Conservation (phyloP, 495 filamentous ascomycete species). For the Chaetomidium leptoderma region DNA sequence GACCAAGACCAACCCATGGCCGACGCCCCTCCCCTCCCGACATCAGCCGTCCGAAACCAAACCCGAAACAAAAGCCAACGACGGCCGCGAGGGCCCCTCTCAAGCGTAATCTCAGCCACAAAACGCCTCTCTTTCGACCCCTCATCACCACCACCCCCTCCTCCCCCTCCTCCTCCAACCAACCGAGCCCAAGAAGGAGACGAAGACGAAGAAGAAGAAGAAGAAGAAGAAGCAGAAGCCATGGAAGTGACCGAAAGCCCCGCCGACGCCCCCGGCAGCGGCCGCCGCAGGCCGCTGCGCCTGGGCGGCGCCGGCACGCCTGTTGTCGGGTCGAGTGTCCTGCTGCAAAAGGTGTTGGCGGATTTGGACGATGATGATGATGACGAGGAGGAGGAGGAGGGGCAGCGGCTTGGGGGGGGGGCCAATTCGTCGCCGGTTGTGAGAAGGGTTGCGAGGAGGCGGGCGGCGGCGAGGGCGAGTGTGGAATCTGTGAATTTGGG, state of each 20-base stretch:
- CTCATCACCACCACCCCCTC: slow-evolving; percentile 9
- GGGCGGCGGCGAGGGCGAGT: not conserved
- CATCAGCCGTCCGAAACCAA: not conserved
- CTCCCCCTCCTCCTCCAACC: not conserved
- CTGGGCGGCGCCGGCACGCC: slow-evolving; percentile 25
- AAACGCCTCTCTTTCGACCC: slow-evolving; percentile 11
- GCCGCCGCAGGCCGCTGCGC: slow-evolving; percentile 32
- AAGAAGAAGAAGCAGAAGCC: not conserved
- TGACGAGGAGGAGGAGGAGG: slow-evolving; percentile 24
- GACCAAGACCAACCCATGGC: slow-evolving; percentile 9
- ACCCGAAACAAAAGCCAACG: not conserved
- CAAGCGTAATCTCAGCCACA: slow-evolving; percentile 16
- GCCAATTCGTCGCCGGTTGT: no score
- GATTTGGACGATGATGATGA: slow-evolving; percentile 28
- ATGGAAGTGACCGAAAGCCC: slow-evolving; percentile 49
- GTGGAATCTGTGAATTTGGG: no score
- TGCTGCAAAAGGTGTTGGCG: slow-evolving; percentile 31
- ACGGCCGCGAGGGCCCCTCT: slow-evolving; percentile 8
- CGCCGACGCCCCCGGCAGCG: slow-evolving; percentile 44
- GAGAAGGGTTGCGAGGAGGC: not conserved
- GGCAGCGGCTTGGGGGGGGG: no score
- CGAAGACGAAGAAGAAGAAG: not conserved
- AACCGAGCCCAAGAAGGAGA: not conserved
- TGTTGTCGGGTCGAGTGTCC: slow-evolving; percentile 25
- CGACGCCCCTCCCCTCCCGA: slow-evolving; percentile 10